phyloP scores from a whole-genome alignment of 768 basidiomycete genomes.

The Termitomyces sp. region DNA sequence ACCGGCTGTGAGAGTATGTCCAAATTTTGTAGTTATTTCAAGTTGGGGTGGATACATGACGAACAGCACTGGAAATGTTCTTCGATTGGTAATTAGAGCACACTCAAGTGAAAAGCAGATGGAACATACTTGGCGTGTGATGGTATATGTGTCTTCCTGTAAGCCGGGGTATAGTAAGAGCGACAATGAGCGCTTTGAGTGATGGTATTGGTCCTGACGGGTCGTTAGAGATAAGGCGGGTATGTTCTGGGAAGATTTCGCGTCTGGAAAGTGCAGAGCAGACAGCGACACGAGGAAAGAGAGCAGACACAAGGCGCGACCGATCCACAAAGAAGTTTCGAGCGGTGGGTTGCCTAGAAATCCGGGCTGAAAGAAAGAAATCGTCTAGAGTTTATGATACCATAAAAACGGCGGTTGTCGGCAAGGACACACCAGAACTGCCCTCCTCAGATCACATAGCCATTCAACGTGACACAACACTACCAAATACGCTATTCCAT shows the following conservation, averaged over 20 bases:
- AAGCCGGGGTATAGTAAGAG: constrained; percentile 1
- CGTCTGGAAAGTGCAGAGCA: not conserved
- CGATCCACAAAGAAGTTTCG: not conserved
- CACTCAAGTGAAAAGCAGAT: not conserved
- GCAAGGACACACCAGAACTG: constrained; percentile 4
- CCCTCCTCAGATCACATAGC: not conserved
- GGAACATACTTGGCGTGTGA: constrained; percentile 5
- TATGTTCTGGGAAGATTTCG: constrained; percentile 7
- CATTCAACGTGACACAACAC: constrained; percentile 19
- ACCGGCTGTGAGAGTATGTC: constrained; percentile 25
- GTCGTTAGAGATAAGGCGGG: constrained; percentile 11
- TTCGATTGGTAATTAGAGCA: not conserved
- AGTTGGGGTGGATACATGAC: constrained; percentile 45
- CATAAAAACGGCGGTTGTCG: constrained; percentile 11
- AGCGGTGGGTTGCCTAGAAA: constrained; percentile 3
- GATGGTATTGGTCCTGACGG: constrained; percentile 5
- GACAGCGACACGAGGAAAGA: not conserved
- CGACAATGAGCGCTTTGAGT: not conserved
- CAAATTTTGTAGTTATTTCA: constrained; percentile 45
- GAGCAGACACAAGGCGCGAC: constrained; percentile 8
- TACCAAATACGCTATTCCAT: constrained; percentile 13
- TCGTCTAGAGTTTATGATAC: constrained; percentile 4
- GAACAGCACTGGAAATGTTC: constrained; percentile 10
- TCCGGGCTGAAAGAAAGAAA: not conserved
- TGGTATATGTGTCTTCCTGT: constrained; percentile 7